These are phyloP conservation scores for Naganishia sp. DNA, from an alignment of 1,284 basidiomycete genomes.

Conservation along the genomic window DNA sequence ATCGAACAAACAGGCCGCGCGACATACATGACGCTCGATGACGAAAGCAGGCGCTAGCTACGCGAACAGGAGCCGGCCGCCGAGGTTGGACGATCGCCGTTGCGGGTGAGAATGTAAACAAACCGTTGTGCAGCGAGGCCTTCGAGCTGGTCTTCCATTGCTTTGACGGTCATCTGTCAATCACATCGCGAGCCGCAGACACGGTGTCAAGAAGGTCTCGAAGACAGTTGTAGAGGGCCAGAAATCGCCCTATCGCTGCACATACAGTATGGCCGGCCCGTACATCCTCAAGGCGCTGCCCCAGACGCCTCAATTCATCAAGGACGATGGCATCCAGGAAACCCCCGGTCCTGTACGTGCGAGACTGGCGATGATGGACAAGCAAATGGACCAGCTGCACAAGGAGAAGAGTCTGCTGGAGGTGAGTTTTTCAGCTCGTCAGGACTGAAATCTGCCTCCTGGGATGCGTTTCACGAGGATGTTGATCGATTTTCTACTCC, in stretches of 20 bases:
- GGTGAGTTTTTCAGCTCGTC: constrained; percentile 1
- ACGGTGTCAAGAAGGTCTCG: too few species aligned
- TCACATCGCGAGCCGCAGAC: too few species aligned
- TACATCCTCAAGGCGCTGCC: constrained; percentile 26
- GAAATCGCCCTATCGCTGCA: too few species aligned
- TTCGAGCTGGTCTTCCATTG: not conserved
- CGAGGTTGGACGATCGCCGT: not conserved
- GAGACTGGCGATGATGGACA: constrained; percentile 28
- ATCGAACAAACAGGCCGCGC: not conserved
- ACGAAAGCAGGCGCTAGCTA: not conserved
- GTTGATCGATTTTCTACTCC: constrained; percentile 21
- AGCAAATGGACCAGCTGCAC: constrained; percentile 28
- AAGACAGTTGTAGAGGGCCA: too few species aligned
- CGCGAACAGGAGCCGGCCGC: not conserved
- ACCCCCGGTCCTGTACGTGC: constrained; percentile 29
- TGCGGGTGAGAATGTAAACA: not conserved
- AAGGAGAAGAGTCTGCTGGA: constrained; percentile 27
- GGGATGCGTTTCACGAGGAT: not conserved
- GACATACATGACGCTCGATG: constrained; percentile 1
- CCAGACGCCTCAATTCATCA: constrained; percentile 24
- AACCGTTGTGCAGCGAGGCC: not conserved
- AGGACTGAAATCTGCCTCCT: not conserved
- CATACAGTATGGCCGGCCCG: constrained; percentile 1
- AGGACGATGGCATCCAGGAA: constrained; percentile 25
- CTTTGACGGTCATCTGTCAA: too few species aligned